Percentiles rank a stretch among this genome's conserved stretches.
Evolutionary conservation across 495 filamentous ascomycete species (phyloP).

Genomic region (Daldinia decipiens): DNA sequence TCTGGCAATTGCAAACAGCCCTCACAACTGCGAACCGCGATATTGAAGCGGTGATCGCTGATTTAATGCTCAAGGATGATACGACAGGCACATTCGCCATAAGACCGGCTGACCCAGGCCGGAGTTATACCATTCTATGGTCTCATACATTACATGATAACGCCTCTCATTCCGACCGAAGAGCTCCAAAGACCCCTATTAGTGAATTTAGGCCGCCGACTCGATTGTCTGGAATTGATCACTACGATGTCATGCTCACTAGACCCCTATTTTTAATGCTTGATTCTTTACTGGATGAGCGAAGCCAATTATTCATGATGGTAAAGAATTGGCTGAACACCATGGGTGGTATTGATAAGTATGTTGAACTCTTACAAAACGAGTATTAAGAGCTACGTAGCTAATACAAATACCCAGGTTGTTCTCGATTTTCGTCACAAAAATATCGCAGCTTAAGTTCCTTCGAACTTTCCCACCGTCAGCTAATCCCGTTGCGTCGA

Average conservation of each 20-base stretch:
- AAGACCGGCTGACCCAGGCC: slow-evolving; percentile 64
- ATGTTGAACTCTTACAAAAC: slow-evolving; percentile 35
- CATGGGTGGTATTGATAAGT: slow-evolving; percentile 73
- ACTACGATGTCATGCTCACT: slow-evolving; percentile 77
- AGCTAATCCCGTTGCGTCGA: slow-evolving; percentile 43
- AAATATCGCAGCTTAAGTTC: slow-evolving; percentile 64
- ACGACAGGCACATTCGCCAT: slow-evolving; percentile 61
- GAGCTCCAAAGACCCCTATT: slow-evolving; percentile 59
- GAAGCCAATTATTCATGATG: slow-evolving; percentile 76
- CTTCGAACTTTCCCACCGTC: slow-evolving; percentile 55
- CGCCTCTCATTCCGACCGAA: slow-evolving; percentile 55
- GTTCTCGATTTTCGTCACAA: slow-evolving; percentile 65
- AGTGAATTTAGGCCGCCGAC: slow-evolving; percentile 59
- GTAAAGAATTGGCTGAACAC: slow-evolving; percentile 85
- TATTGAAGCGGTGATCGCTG: slow-evolving; percentile 83
- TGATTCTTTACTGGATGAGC: slow-evolving; percentile 78
- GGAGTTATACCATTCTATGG: slow-evolving; percentile 79
- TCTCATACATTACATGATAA: slow-evolving; percentile 78
- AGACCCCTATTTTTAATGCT: slow-evolving; percentile 85
- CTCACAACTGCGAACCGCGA: slow-evolving; percentile 60
- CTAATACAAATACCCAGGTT: slow-evolving; percentile 53
- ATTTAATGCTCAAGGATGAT: slow-evolving; percentile 71
- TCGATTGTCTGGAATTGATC: slow-evolving; percentile 61
- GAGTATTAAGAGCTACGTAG: neutral
- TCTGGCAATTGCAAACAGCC: slow-evolving; percentile 83